These are phyloP conservation scores for Aspergillus pseudonomiae DNA, from an alignment of 2,329 filamentous ascomycete genomes.

Conservation along the genomic window DNA sequence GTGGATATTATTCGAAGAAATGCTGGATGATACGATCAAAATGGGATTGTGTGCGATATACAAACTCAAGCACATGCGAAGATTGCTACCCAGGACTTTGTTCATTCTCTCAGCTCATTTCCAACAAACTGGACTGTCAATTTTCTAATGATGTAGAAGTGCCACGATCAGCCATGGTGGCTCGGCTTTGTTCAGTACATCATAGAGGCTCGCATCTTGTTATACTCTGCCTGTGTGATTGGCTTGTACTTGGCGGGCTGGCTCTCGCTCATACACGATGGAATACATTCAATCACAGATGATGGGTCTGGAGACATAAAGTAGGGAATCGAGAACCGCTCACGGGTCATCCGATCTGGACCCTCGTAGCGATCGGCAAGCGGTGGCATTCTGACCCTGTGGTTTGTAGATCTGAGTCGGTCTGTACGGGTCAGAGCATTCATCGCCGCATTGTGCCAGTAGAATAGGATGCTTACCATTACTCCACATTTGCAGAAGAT, in stretches of 20 bases:
- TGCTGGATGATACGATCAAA: neutral
- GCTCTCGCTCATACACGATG: slow-evolving; percentile 47
- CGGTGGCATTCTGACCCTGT: slow-evolving; percentile 55
- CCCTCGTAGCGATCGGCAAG: slow-evolving; percentile 42
- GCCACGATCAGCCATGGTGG: neutral
- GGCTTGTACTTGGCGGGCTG: slow-evolving; percentile 56
- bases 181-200: slow-evolving; percentile 14
- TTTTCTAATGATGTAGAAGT: neutral
- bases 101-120: neutral
- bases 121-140: neutral
- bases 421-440: slow-evolving; percentile 34
- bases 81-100: neutral
- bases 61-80: neutral
- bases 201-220: slow-evolving; percentile 36
- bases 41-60: neutral
- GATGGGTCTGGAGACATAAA: slow-evolving; percentile 58
- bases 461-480: slow-evolving; percentile 43
- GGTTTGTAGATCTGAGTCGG: slow-evolving; percentile 56
- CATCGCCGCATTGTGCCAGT: neutral
- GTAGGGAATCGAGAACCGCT: slow-evolving; percentile 63
- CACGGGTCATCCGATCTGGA: slow-evolving; percentile 48
- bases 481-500: slow-evolving; percentile 54
- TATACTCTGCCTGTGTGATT: slow-evolving; percentile 46
- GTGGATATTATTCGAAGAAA: neutral
- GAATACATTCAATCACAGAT: slow-evolving; percentile 56